Percentiles rank a stretch among this genome's conserved stretches.
Conservation (phyloP, 495 filamentous ascomycete genomes). For the Penicillium angulare region DNA sequence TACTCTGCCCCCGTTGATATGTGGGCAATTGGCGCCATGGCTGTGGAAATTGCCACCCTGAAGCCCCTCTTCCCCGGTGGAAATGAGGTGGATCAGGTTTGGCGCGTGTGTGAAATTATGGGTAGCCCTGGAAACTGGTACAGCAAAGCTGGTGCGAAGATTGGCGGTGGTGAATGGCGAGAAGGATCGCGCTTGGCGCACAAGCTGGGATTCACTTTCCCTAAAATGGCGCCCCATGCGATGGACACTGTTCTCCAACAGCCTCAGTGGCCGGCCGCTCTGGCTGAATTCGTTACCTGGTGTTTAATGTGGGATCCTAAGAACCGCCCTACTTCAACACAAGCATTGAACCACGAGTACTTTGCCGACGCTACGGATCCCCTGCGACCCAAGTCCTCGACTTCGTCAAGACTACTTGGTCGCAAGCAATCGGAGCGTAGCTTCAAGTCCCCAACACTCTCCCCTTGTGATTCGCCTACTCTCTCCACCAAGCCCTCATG, state of each 20-base stretch:
- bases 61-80: constrained; percentile 97
- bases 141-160: constrained; percentile 78
- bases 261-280: constrained; percentile 86
- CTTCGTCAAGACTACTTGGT: constrained; percentile 70
- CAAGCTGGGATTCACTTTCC: constrained; percentile 97
- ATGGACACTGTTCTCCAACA: constrained; percentile 91
- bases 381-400: constrained; percentile 83
- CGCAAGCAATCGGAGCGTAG: constrained; percentile 84
- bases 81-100: constrained; percentile 99
- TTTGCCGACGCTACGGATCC: constrained; percentile 96
- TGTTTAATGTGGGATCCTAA: constrained; percentile 99
- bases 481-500: constrained; percentile 83
- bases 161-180: constrained; percentile 97
- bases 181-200: constrained; percentile 90
- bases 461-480: constrained; percentile 65
- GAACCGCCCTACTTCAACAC: constrained; percentile 86
- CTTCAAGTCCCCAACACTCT: constrained; percentile 57
- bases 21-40: constrained; percentile 99
- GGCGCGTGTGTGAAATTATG: constrained; percentile 99
- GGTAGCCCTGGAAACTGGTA: constrained; percentile 98
- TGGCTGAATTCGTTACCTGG: constrained; percentile 94
- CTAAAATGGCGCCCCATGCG: constrained; percentile 97
- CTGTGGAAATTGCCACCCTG: constrained; percentile 94
- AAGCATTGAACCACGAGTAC: constrained; percentile 91
- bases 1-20: constrained; percentile 99